These are phyloP conservation scores for Hebeloma cylindrosporum DNA, from an alignment of 768 basidiomycete species.

Conservation along the genomic window DNA sequence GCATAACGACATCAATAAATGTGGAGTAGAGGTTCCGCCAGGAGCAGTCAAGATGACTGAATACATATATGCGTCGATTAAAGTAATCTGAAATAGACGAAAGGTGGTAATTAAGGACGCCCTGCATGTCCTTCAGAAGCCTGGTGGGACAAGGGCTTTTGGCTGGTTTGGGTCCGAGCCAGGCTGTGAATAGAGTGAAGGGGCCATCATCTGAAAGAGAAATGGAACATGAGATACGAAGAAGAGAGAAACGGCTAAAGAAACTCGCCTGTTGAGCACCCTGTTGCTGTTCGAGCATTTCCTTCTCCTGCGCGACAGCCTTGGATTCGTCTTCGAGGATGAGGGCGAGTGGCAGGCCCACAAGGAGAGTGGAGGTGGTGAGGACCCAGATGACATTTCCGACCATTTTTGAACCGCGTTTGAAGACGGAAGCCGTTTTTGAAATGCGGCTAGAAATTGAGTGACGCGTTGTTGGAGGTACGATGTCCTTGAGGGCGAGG, in stretches of 20 bases:
- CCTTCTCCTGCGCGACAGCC: slow-evolving; percentile 91
- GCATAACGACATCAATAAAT: slow-evolving; percentile 18
- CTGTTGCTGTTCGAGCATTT: slow-evolving; percentile 90
- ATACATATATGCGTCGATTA: slow-evolving; percentile 18
- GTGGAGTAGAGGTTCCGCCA: slow-evolving; percentile 18
- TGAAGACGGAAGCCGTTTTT: slow-evolving; percentile 62
- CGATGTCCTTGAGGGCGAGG: slow-evolving; percentile 91
- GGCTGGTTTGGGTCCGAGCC: slow-evolving; percentile 35
- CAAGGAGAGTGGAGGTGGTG: slow-evolving; percentile 89
- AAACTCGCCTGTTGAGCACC: slow-evolving; percentile 82
- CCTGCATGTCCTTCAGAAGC: slow-evolving; percentile 54
- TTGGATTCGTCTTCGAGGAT: slow-evolving; percentile 96
- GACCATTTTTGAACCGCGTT: slow-evolving; percentile 65
- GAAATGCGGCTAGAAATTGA: slow-evolving; percentile 61
- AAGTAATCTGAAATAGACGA: slow-evolving; percentile 20
- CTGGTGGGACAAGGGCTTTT: slow-evolving; percentile 78
- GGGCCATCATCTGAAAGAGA: slow-evolving; percentile 66
- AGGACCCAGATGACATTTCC: slow-evolving; percentile 95
- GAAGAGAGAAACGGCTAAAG: slow-evolving; percentile 11
- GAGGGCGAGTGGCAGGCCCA: slow-evolving; percentile 91
- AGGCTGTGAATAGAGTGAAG: slow-evolving; percentile 55
- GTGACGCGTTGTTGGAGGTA: slow-evolving; percentile 88
- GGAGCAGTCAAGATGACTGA: slow-evolving; percentile 25
- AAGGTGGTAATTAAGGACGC: slow-evolving; percentile 11
- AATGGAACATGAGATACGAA: slow-evolving; percentile 10